These are phyloP conservation scores for Podila horticola DNA, from an alignment of 192 early-diverging fungal genomes.

Conservation along the genomic window DNA sequence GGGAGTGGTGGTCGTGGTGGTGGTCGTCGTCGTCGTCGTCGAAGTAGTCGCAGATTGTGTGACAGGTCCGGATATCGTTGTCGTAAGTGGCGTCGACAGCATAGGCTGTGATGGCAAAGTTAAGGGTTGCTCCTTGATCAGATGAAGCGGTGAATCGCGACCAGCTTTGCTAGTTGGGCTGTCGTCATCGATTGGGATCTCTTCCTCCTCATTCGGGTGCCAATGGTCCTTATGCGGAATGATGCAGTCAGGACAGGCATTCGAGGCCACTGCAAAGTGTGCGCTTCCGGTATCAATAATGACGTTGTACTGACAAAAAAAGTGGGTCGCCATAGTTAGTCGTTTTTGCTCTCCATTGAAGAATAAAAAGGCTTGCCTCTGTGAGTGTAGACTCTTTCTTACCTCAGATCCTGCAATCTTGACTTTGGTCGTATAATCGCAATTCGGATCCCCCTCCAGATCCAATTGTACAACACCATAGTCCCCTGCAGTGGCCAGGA, in stretches of 20 bases:
- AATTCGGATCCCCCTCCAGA: conserved; percentile 37
- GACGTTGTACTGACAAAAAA: conserved; percentile 27
- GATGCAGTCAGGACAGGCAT: conserved; percentile 25
- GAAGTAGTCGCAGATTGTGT: not conserved
- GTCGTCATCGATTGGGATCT: conserved; percentile 32
- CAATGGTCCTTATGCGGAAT: conserved; percentile 22
- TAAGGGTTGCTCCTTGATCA: not conserved
- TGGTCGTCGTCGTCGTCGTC: not conserved
- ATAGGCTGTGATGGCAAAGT: too few relatives aligned
- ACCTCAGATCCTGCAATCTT: conserved; percentile 39
- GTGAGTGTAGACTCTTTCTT: not conserved
- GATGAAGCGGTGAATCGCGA: not conserved
- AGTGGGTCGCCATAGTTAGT: too few relatives aligned
- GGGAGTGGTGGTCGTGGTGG: not conserved
- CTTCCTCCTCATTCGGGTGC: conserved; percentile 28
- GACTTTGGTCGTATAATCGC: conserved; percentile 48
- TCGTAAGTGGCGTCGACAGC: not conserved
- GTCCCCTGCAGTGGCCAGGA: conserved; percentile 9
- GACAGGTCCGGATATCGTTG: not conserved
- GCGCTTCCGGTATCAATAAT: conserved; percentile 50
- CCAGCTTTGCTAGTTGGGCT: not conserved
- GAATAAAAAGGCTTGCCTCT: too few relatives aligned
- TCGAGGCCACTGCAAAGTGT: conserved; percentile 40
- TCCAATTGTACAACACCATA: conserved; percentile 42
- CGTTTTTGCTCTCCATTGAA: too few relatives aligned